Conservation (phyloP, 495 filamentous ascomycete genomes). For the Tuber umbilicatum region DNA sequence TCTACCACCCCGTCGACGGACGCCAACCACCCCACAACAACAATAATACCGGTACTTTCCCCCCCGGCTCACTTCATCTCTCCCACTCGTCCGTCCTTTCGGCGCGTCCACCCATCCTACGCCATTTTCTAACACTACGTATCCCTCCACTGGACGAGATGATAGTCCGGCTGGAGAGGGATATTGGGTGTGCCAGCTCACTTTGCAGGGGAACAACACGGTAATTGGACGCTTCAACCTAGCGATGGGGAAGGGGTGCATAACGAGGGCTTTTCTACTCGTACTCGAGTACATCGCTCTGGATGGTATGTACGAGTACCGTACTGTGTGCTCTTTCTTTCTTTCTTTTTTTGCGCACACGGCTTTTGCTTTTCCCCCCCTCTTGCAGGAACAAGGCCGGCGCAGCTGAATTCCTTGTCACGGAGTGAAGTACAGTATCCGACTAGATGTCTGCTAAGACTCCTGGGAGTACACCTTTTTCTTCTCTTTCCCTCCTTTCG, state of each 20-base stretch:
- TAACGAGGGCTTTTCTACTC: slow-evolving; percentile 18
- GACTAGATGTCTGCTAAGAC: neutral
- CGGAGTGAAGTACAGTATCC: neutral
- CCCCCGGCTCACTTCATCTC: neutral
- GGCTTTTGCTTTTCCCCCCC: neutral
- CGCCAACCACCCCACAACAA: neutral
- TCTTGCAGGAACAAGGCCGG: neutral
- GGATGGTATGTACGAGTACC: neutral
- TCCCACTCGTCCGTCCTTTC: neutral
- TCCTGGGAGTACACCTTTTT: neutral
- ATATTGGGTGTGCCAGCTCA: slow-evolving; percentile 36
- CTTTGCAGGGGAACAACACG: slow-evolving; percentile 34
- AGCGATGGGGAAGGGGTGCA: slow-evolving; percentile 34
- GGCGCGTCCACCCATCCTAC: neutral
- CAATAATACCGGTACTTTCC: neutral
- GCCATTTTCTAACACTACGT: slow-evolving; percentile 13
- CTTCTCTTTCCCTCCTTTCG: neutral
- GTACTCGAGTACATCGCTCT: too few relatives aligned
- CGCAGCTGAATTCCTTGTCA: neutral
- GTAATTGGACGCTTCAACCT: slow-evolving; percentile 32
- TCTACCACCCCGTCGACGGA: neutral
- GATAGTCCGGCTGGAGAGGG: slow-evolving; percentile 25
- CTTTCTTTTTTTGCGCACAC: neutral
- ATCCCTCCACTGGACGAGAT: slow-evolving; percentile 27
- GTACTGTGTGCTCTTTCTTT: neutral